These are phyloP conservation scores for Nemania sp. DNA, from an alignment of 2,329 filamentous ascomycete genomes.

Conservation along the genomic window DNA sequence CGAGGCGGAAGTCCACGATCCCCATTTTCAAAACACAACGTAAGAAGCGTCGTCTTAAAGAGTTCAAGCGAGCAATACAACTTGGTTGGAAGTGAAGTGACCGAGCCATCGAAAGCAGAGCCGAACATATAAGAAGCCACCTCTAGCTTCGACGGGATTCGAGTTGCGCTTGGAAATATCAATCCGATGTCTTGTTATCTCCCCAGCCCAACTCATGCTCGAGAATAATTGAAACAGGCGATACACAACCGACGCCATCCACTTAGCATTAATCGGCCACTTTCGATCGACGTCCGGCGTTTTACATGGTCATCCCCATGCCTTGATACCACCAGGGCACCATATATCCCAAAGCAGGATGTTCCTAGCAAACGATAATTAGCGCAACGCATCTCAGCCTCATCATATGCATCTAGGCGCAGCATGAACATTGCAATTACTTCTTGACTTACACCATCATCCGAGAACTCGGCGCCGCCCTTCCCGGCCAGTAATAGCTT, in stretches of 20 bases:
- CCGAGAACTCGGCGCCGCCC: constrained; percentile 5
- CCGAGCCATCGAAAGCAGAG: not conserved
- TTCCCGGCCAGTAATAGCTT: constrained; percentile 15
- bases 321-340: constrained; percentile 27
- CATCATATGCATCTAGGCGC: not conserved
- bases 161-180: too few relatives aligned
- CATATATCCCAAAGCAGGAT: constrained; percentile 19
- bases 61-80: too few relatives aligned
- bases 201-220: too few relatives aligned
- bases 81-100: too few relatives aligned
- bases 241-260: too few relatives aligned
- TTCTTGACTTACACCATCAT: constrained; percentile 14
- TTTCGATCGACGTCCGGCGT: not conserved
- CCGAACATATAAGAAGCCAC: too few relatives aligned
- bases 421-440: not conserved
- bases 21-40: not conserved
- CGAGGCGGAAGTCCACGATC: constrained; percentile 8
- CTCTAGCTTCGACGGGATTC: not conserved
- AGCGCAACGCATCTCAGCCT: not conserved
- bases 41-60: not conserved
- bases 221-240: too few relatives aligned
- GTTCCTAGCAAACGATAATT: constrained; percentile 10
- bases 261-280: too few relatives aligned
- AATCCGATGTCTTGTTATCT: too few relatives aligned
- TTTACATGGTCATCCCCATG: constrained; percentile 19